phyloP scores from a whole-genome alignment of 331 rosid genomes.

The Rosa hybrid region DNA sequence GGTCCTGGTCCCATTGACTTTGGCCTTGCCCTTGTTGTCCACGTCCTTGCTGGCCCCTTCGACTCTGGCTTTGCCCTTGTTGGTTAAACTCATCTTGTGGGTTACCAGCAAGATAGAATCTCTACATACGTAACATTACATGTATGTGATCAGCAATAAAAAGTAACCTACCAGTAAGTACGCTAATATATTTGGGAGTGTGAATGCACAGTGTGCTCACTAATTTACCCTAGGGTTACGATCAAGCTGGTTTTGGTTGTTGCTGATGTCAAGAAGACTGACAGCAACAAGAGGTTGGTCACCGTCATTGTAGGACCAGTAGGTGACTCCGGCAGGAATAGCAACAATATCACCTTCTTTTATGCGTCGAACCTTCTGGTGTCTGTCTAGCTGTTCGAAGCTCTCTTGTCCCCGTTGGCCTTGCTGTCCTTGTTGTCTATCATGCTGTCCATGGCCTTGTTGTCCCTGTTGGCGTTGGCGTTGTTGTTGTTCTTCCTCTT shows the following conservation, averaged over 20 bases:
- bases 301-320: conserved; percentile 50
- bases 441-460: conserved; percentile 4
- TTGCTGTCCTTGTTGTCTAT: background rate
- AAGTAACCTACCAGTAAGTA: background rate
- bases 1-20: background rate
- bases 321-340: conserved; percentile 39
- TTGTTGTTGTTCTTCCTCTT: background rate
- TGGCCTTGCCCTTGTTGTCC: background rate
- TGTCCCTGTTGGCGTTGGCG: background rate
- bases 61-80: background rate
- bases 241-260: conserved; percentile 47
- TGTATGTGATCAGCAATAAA: background rate
- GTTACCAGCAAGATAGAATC: conserved; percentile 40
- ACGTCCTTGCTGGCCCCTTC: background rate
- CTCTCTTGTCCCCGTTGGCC: conserved; percentile 2
- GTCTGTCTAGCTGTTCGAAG: conserved; percentile 31
- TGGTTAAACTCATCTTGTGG: conserved; percentile 24
- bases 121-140: conserved; percentile 1
- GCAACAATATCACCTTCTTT: conserved; percentile 41
- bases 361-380: conserved; percentile 37
- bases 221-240: conserved; percentile 25
- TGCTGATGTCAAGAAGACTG: conserved; percentile 31
- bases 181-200: background rate
- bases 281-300: conserved; percentile 28
- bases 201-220: background rate